These are phyloP conservation scores for Rhodotorula sp. DNA, from an alignment of 1,284 basidiomycete genomes.

Conservation along the genomic window DNA sequence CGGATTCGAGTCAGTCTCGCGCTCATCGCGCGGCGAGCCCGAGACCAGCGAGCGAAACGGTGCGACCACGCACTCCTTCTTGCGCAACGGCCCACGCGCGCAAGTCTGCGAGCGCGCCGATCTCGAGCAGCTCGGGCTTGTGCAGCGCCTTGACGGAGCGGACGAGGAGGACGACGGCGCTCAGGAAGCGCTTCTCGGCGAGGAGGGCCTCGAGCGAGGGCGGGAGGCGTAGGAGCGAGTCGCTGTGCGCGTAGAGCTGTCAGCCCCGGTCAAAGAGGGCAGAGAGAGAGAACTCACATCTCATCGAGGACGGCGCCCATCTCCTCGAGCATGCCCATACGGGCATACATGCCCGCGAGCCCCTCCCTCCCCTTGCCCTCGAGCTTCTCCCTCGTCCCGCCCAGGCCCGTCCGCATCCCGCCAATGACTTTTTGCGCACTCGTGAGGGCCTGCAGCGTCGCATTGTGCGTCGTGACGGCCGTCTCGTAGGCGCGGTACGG, in stretches of 20 bases:
- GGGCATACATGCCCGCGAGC: constrained; percentile 32
- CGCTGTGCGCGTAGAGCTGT: constrained; percentile 57
- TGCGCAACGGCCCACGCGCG: constrained; percentile 82
- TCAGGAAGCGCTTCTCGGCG: constrained; percentile 88
- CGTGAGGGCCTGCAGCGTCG: constrained; percentile 71
- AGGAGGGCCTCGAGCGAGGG: constrained; percentile 92
- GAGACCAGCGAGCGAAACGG: neutral
- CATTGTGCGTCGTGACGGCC: constrained; percentile 80
- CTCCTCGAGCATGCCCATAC: constrained; percentile 52
- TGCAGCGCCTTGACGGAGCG: constrained; percentile 87
- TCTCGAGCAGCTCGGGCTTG: constrained; percentile 87
- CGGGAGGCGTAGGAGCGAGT: constrained; percentile 85
- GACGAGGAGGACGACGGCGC: constrained; percentile 85
- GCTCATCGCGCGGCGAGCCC: neutral
- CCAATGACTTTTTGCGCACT: constrained; percentile 68
- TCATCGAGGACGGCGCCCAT: constrained; percentile 87
- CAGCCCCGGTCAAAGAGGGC: neutral
- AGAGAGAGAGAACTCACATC: constrained; percentile 63
- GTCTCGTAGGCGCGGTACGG: constrained; percentile 88
- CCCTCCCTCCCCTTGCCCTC: constrained; percentile 41
- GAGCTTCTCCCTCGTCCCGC: constrained; percentile 71
- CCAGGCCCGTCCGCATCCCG: constrained; percentile 82
- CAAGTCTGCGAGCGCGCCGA: constrained; percentile 89
- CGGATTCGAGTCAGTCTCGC: no score
- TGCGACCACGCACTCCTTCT: constrained; percentile 66